Evolutionary conservation across 2,329 filamentous ascomycete genomes (phyloP), one percentile per base, ranked within the genome.

Genomic region (Fusarium tanahbumbuense): DNA sequence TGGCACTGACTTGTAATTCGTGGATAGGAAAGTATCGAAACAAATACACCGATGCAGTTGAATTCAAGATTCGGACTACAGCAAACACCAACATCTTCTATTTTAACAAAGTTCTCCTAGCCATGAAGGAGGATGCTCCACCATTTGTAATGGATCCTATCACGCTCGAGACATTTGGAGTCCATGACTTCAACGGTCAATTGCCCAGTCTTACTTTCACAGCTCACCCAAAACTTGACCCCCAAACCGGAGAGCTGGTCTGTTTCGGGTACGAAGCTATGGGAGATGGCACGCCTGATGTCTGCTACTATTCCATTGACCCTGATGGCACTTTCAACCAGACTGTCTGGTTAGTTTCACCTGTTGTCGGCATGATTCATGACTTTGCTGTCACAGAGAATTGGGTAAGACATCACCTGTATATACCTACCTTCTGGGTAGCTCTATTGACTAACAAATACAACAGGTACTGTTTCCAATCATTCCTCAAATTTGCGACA

Each of bases 61-160:
- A 64, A 1, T 56, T 48, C 0, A 55, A 63, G 13, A 25, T 68
- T 10, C 34, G 60, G 30, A 68, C 65, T 2, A 27, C 56, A 10
- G 53, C 65, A 5, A 68, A 68, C 40, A 68, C 65, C 4, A 60
- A 63, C 18, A 67, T 68, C 9, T 54, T 42, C 28, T 67, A 55
- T 12, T 64, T 45, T 40, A 10, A 56, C 18, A 56, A 60, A 4
- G 54, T 58, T 23, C 52, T 68, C 4, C 40, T 68, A 0, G 65
- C 65, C 11, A 55, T 60, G 1, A 68, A 68, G 6, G 65, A 68
- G 23, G 65, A 68, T 2, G 64, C 54, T 0, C 65, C 54, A 1
- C 48, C 65, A 7, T 66, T 50, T 5, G 58, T 49, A 1, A 58
- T 68, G 58, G 64, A 68, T 7, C 65, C 65, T 18, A 16, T 40